Evolutionary conservation across 2,329 filamentous ascomycete species (phyloP).

Genomic region (Neurospora crassa): DNA sequence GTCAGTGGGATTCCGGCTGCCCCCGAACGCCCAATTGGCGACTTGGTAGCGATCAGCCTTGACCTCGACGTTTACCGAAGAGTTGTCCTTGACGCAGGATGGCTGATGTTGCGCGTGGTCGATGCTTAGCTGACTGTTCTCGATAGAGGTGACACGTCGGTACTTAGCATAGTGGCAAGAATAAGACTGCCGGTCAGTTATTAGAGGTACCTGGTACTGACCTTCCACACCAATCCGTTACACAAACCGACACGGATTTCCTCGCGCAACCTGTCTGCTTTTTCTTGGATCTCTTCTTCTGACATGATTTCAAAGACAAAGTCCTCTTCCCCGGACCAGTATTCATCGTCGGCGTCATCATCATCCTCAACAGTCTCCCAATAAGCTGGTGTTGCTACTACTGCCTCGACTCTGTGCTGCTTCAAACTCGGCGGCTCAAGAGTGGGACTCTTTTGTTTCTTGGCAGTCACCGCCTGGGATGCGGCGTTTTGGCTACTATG

Average conservation of each 20-base stretch:
- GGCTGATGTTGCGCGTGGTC: background rate
- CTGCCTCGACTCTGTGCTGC: background rate
- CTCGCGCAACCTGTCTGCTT: background rate
- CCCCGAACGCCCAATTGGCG: background rate
- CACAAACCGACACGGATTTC: background rate
- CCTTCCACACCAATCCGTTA: background rate
- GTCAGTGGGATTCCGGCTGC: background rate
- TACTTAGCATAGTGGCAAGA: too few relatives aligned
- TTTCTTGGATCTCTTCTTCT: background rate
- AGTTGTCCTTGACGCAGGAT: background rate
- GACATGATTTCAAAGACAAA: background rate
- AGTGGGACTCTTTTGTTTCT: background rate
- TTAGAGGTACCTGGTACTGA: background rate
- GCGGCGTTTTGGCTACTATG: background rate
- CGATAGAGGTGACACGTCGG: background rate
- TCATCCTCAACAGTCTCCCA: background rate
- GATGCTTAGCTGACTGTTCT: background rate
- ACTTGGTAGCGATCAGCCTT: background rate
- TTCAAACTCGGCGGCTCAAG: background rate
- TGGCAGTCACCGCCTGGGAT: background rate
- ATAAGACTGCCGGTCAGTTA: background rate
- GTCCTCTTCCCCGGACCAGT: background rate
- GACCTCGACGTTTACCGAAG: background rate
- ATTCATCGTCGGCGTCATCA: background rate
- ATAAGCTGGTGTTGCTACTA: background rate